Conservation (phyloP, 108 stramenopile species). For the Nitzschia sp. region DNA sequence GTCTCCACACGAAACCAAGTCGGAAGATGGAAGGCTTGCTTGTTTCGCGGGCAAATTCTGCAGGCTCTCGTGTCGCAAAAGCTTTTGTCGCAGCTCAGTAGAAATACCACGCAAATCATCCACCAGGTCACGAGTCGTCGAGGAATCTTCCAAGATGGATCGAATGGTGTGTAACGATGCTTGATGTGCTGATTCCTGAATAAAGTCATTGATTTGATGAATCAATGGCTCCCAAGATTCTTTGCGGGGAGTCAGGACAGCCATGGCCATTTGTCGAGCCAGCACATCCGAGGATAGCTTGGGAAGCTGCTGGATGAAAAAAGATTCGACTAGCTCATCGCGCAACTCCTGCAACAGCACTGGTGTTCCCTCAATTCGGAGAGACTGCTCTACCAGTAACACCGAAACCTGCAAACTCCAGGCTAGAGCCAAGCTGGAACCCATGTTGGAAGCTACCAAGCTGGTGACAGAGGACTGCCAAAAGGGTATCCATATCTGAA, state of each 20-base stretch:
- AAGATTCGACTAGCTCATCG: background rate
- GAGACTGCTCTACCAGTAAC: background rate
- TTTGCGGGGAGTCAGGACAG: background rate
- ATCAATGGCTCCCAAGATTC: background rate
- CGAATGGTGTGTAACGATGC: background rate
- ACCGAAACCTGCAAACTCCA: slow-evolving; percentile 9
- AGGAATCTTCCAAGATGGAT: background rate
- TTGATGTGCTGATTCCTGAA: background rate
- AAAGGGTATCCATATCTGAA: slow-evolving; percentile 16
- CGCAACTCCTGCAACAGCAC: background rate
- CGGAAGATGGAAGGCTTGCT: background rate
- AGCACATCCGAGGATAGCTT: background rate
- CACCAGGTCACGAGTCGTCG: no score
- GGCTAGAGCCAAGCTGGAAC: background rate
- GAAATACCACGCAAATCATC: background rate
- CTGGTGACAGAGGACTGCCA: background rate
- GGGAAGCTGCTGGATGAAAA: background rate
- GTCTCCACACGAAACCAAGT: background rate
- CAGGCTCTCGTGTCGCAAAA: background rate
- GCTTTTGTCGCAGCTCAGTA: background rate
- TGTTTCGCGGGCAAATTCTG: background rate
- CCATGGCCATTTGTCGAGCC: background rate
- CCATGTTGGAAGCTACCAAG: no score
- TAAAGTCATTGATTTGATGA: background rate
- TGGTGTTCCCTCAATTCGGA: background rate